Evolutionary conservation across 2,329 filamentous ascomycete species (phyloP).

Genomic region (Alternaria sp.): DNA sequence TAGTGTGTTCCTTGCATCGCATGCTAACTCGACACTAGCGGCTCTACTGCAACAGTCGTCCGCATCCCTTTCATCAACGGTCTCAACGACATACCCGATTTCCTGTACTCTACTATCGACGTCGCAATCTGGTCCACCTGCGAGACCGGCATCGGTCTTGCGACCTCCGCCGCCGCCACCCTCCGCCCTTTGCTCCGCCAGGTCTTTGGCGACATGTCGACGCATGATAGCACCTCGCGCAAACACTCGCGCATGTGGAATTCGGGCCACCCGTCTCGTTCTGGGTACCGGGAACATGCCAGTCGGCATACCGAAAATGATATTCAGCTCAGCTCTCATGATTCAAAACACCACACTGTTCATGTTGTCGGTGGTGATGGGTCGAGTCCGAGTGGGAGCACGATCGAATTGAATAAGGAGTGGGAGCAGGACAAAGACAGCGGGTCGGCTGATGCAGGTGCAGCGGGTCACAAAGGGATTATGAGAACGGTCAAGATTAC

Average conservation of each 20-base stretch:
- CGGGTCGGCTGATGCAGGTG: too few species aligned
- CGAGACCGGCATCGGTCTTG: conserved; percentile 27
- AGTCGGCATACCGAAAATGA: too few species aligned
- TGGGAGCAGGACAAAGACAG: conserved; percentile 13
- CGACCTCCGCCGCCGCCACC: conserved; percentile 24
- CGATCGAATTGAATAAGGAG: conserved; percentile 15
- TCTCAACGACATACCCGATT: too few species aligned
- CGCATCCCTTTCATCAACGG: too few species aligned
- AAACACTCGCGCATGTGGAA: conserved; percentile 24
- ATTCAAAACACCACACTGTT: neutral
- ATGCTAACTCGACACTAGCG: too few species aligned
- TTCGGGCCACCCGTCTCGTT: conserved; percentile 16
- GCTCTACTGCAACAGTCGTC: too few species aligned
- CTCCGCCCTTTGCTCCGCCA: conserved; percentile 24
- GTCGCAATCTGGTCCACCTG: neutral
- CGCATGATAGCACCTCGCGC: conserved; percentile 15
- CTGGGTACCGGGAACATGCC: conserved; percentile 19
- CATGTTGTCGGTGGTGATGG: conserved; percentile 8
- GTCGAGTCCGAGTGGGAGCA: conserved; percentile 21
- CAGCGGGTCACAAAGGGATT: too few species aligned
- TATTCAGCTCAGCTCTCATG: too few species aligned
- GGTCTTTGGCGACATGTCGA: conserved; percentile 22
- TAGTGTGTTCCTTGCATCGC: too few species aligned
- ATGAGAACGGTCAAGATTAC: too few species aligned
- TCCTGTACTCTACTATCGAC: too few species aligned